Evolutionary conservation across 148 eudicot genomes (phyloP).

Genomic region (Fallopia convolvulus): DNA sequence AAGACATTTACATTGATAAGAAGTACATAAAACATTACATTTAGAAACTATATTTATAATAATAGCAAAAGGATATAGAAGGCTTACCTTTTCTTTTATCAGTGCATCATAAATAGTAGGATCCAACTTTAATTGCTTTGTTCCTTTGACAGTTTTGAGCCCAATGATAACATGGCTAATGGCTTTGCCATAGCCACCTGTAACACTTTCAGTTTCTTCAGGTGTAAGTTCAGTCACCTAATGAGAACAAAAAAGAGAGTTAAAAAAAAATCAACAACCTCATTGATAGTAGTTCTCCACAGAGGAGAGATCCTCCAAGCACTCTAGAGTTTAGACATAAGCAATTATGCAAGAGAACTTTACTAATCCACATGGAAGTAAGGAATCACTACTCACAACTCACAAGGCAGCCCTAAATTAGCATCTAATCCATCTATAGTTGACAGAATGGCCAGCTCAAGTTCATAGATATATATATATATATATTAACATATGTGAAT

Average conservation of each 20-base stretch:
- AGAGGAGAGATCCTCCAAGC: background rate
- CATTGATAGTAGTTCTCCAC: background rate
- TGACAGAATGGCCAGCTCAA: background rate
- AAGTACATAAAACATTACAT: background rate
- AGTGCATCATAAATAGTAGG: constrained; percentile 96
- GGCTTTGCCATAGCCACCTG: constrained; percentile 95
- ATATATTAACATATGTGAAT: too few species aligned
- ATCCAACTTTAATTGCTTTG: constrained; percentile 90
- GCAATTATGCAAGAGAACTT: background rate
- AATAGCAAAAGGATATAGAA: background rate
- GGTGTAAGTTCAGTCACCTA: constrained; percentile 99
- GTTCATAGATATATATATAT: background rate
- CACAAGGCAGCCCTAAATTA: background rate
- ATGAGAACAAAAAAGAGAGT: constrained; percentile 5
- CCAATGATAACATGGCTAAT: constrained; percentile 96
- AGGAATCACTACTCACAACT: background rate
- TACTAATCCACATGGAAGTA: background rate
- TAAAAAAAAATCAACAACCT: background rate
- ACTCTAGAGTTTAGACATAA: background rate
- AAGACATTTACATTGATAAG: background rate
- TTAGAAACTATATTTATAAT: background rate
- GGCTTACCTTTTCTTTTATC: constrained; percentile 82
- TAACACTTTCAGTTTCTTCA: constrained; percentile 93
- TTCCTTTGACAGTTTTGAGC: constrained; percentile 92
- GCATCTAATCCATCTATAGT: background rate